Conservation (phyloP, 2,329 filamentous ascomycete genomes). For the Colletotrichum sp. region DNA sequence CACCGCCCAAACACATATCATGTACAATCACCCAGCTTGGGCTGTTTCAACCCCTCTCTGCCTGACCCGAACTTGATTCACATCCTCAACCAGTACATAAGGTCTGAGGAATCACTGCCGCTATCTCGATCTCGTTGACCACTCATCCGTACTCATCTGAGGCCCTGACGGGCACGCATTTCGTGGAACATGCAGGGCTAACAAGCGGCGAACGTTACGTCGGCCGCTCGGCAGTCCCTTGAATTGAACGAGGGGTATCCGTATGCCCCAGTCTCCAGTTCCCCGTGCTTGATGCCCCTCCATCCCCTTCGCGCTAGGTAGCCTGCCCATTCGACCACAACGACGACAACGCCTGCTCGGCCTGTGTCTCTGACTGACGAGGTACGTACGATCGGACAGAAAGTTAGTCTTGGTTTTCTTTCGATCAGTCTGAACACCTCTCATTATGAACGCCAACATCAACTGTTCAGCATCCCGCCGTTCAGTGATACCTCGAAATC, state of each 20-base stretch:
- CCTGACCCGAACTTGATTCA: neutral
- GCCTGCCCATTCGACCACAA: neutral
- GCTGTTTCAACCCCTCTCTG: neutral
- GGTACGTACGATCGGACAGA: neutral
- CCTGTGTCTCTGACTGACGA: neutral
- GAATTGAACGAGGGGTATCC: neutral
- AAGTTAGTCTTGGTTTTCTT: neutral
- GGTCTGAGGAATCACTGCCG: neutral
- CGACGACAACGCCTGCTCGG: neutral
- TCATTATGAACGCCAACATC: neutral
- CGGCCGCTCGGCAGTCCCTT: neutral
- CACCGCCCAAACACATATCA: neutral
- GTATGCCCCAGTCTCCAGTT: neutral
- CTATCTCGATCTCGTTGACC: neutral
- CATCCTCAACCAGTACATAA: neutral
- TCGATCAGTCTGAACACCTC: neutral
- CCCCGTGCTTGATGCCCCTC: neutral
- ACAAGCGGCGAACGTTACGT: neutral
- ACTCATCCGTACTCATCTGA: neutral
- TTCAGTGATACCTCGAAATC: neutral
- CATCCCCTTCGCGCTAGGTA: neutral
- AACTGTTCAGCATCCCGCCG: neutral
- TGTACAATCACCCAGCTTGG: neutral
- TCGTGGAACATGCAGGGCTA: neutral
- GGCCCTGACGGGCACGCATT: neutral